phyloP scores from a whole-genome alignment of 2,329 filamentous ascomycete genomes.

The Talaromyces rugulosus region DNA sequence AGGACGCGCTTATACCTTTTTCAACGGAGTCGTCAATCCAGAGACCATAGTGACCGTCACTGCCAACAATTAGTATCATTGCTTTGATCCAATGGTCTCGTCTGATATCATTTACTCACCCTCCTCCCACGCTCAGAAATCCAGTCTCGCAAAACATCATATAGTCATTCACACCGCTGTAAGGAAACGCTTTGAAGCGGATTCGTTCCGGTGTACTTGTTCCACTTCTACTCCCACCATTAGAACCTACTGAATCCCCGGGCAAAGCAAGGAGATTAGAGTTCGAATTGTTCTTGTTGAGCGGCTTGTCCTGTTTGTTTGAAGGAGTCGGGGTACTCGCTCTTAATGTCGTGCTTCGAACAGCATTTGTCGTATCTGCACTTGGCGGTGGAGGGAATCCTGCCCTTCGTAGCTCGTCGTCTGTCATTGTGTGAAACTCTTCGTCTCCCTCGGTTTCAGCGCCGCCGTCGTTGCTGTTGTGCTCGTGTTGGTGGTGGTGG shows the following conservation, averaged over 20 bases:
- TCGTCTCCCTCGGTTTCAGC: background rate
- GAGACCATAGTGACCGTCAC: slow-evolving; percentile 82
- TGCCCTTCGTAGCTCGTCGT: slow-evolving; percentile 46
- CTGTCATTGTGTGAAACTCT: slow-evolving; percentile 18
- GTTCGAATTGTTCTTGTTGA: background rate
- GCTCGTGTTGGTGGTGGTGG: slow-evolving; percentile 25
- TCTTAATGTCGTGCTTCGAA: slow-evolving; percentile 56
- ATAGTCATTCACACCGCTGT: slow-evolving; percentile 93
- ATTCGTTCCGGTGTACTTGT: slow-evolving; percentile 67
- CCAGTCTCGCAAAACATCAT: slow-evolving; percentile 87
- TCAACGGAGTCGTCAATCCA: slow-evolving; percentile 89
- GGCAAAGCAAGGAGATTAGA: slow-evolving; percentile 5
- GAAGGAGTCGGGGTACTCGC: slow-evolving; percentile 24
- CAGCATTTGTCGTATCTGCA: slow-evolving; percentile 59
- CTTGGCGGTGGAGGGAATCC: slow-evolving; percentile 67
- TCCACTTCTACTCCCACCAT: slow-evolving; percentile 34
- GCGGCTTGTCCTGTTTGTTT: slow-evolving; percentile 2
- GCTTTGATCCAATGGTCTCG: background rate
- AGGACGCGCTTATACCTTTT: slow-evolving; percentile 75
- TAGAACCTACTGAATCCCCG: background rate
- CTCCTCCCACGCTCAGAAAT: slow-evolving; percentile 82
- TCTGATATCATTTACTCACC: slow-evolving; percentile 38
- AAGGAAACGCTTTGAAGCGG: slow-evolving; percentile 95
- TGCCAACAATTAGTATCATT: slow-evolving; percentile 24
- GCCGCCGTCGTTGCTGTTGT: background rate